Conservation (phyloP, 2,329 filamentous ascomycete species). For the Exophiala viscosa region DNA sequence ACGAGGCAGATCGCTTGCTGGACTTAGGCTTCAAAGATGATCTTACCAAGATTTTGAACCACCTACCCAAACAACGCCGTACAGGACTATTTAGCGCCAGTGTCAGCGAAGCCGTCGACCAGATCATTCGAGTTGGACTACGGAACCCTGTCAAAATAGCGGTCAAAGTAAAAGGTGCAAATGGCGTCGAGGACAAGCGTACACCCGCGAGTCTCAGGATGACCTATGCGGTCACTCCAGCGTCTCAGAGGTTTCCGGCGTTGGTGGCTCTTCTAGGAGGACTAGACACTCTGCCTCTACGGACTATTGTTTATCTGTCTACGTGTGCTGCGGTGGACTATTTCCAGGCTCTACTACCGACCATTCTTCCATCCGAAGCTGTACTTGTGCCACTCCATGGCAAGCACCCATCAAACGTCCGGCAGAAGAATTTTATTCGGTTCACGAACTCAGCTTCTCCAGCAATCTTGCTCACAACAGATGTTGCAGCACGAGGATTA, state of each 20-base stretch:
- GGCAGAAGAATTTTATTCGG: conserved; percentile 78
- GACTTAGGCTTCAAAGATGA: conserved; percentile 94
- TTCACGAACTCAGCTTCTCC: conserved; percentile 73
- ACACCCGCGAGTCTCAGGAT: conserved; percentile 90
- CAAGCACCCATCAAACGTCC: conserved; percentile 82
- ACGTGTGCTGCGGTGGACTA: conserved; percentile 96
- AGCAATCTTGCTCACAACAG: conserved; percentile 82
- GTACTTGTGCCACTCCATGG: conserved; percentile 79
- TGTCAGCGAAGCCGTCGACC: conserved; percentile 90
- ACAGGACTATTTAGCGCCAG: conserved; percentile 94
- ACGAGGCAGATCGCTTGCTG: conserved; percentile 88
- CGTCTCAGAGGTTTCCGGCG: conserved; percentile 75
- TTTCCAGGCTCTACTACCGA: conserved; percentile 74
- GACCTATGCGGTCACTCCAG: conserved; percentile 72
- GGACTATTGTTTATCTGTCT: conserved; percentile 86
- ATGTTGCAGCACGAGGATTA: conserved; percentile 83
- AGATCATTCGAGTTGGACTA: conserved; percentile 86
- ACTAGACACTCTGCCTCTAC: conserved; percentile 71
- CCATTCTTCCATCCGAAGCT: conserved; percentile 63
- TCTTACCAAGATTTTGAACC: conserved; percentile 67
- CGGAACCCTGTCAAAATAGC: conserved; percentile 93
- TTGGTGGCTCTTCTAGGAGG: conserved; percentile 66
- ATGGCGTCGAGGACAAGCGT: conserved; percentile 73
- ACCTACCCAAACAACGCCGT: conserved; percentile 85
- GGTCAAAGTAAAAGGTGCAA: conserved; percentile 80